Evolutionary conservation across 2,329 filamentous ascomycete species (phyloP).

Genomic region (Magnaporthales sp.): DNA sequence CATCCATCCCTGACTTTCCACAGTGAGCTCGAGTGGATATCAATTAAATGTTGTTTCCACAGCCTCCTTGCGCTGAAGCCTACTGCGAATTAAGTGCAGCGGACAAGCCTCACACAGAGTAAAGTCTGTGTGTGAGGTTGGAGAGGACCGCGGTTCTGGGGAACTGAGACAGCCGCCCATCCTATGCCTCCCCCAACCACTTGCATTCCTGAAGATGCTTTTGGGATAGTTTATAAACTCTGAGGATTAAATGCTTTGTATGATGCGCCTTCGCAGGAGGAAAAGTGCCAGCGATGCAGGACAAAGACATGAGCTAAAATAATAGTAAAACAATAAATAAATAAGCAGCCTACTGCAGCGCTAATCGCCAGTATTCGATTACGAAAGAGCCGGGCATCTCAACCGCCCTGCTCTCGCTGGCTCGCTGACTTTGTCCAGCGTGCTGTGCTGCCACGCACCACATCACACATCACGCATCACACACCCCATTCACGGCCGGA

Average conservation of each 20-base stretch:
- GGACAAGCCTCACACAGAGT: background rate
- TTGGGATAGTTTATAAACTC: background rate
- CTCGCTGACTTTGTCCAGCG: background rate
- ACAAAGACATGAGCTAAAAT: background rate
- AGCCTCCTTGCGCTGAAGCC: background rate
- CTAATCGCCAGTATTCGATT: background rate
- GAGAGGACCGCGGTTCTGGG: background rate
- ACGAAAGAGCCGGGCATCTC: background rate
- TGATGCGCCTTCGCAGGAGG: background rate
- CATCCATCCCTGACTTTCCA: background rate
- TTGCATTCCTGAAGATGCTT: background rate
- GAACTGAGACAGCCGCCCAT: background rate
- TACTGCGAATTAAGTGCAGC: background rate
- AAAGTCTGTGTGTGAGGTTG: background rate
- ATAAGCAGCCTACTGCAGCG: background rate
- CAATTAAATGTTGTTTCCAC: background rate
- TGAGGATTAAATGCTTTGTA: background rate
- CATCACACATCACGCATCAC: background rate
- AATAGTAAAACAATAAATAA: background rate
- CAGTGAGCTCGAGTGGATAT: background rate
- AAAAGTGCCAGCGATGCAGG: background rate
- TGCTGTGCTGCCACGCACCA: background rate
- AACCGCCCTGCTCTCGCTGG: background rate
- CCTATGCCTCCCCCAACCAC: background rate
- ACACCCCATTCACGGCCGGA: background rate